Conservation (phyloP, 1,284 basidiomycete genomes). For the Fomitiporia mediterranea region DNA sequence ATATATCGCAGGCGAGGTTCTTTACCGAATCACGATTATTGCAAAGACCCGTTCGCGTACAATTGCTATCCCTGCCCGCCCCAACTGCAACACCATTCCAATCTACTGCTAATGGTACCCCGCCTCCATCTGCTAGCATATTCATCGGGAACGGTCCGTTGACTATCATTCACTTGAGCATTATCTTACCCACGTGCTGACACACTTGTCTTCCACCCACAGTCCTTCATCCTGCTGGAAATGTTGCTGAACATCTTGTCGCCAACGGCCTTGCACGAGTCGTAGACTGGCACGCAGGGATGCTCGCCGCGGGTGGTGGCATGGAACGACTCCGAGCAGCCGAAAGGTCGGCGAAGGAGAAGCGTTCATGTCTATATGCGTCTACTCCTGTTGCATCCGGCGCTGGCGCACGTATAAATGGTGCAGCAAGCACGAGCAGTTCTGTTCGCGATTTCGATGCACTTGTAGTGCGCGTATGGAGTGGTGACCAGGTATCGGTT, state of each 20-base stretch:
- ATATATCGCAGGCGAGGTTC: constrained; percentile 72
- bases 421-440: constrained; percentile 37
- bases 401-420: constrained; percentile 41
- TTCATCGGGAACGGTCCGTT: constrained; percentile 90
- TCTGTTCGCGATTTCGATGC: constrained; percentile 69
- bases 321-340: constrained; percentile 86
- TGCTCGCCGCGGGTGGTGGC: constrained; percentile 75
- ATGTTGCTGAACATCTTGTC: constrained; percentile 89
- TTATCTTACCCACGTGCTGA: not conserved
- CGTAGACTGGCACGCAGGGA: constrained; percentile 97
- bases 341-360: constrained; percentile 84
- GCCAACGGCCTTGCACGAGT: constrained; percentile 84
- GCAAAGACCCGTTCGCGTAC: constrained; percentile 84
- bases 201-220: not conserved
- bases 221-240: constrained; percentile 90
- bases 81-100: constrained; percentile 81
- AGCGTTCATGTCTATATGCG: constrained; percentile 76
- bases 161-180: too few species aligned
- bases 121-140: constrained; percentile 69
- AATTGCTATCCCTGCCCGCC: constrained; percentile 83
- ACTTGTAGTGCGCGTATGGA: constrained; percentile 85
- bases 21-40: constrained; percentile 92
- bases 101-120: constrained; percentile 49
- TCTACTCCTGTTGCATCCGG: constrained; percentile 31
- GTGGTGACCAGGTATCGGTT: constrained; percentile 86